Base-by-base conservation (phyloP, 2,329 filamentous ascomycete species). In the Dendryphion nanum region DNA sequence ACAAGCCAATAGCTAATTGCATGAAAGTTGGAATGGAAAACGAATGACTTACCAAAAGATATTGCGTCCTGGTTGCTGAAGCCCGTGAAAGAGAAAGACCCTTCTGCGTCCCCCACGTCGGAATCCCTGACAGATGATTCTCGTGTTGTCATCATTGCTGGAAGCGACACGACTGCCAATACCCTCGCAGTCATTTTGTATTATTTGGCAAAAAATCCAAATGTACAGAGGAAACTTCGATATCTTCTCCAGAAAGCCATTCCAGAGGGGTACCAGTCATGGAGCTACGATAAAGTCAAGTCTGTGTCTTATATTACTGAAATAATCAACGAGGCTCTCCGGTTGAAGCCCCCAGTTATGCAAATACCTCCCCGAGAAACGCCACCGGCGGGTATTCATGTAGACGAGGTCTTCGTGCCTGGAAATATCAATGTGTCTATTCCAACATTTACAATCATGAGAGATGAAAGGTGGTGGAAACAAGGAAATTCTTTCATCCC, bases 11-110 rank as follows among this genome's bases (percentile, higher is more conserved):
- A 10, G 2, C n/a, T 8, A 8, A n/a, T n/a, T 26, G 23, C 10
- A 8, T 26, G 19, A 10, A n/a, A 13, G 1, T 30, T 57, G 60
- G 48, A 38, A 8, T 58, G 41, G 42, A 37, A 50, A 14, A 28
- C 18, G 5, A 40, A 63, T 6, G 48, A 63, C 6, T 21, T 55
- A 6, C 66, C 63, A 0, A 45, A 51, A 20, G 66, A 70, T 41
- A 55, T 72, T 18, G 42, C 66, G 5, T 66, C 66, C 0, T 71
- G 67, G 67, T 46, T 71, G 4, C 30, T 69, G 12, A 68, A 68
- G 37, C 63, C 67, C 5, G 47, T 61, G 4, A 52, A 60, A 7
- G 63, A 70, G 13, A 62, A 62, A 16, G 63, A 69, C 15, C 39
- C 49, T 3, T 60, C 60, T 1, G 66, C 64, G 1, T 50, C 66